Evolutionary conservation across 2,329 filamentous ascomycete genomes (phyloP).

Genomic region (Periconia digitata): DNA sequence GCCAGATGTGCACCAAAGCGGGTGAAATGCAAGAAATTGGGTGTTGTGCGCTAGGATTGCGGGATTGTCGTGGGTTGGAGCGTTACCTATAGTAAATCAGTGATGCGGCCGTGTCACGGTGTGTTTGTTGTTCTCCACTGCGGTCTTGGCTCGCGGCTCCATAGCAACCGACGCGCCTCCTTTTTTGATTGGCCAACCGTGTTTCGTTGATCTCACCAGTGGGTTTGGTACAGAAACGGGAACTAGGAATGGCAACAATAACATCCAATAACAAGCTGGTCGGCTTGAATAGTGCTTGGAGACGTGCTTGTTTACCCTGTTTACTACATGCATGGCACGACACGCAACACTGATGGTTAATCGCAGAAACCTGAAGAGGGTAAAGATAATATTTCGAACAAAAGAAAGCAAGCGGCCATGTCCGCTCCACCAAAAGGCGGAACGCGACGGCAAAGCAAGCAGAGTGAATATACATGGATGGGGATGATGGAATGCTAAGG

Average conservation of each 20-base stretch:
- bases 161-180: constrained; percentile 16
- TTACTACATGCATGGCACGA: too few species aligned
- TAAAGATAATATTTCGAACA: neutral
- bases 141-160: constrained; percentile 14
- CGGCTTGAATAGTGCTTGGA: too few species aligned
- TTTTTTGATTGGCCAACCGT: constrained; percentile 21
- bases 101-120: constrained; percentile 1
- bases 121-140: constrained; percentile 34
- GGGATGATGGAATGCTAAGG: constrained; percentile 16
- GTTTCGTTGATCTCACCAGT: too few species aligned
- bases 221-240: too few species aligned
- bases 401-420: neutral
- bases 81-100: constrained; percentile 18
- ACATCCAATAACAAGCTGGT: neutral
- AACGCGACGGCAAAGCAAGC: neutral
- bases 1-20: neutral
- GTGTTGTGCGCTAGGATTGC: neutral
- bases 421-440: neutral
- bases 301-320: too few species aligned
- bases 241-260: neutral
- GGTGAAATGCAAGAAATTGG: neutral
- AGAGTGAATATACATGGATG: constrained; percentile 22
- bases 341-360: neutral
- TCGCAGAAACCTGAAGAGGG: neutral
- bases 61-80: constrained; percentile 11